Conservation (phyloP, 805 yeast species). For the Yamadazyma phyllophila region DNA sequence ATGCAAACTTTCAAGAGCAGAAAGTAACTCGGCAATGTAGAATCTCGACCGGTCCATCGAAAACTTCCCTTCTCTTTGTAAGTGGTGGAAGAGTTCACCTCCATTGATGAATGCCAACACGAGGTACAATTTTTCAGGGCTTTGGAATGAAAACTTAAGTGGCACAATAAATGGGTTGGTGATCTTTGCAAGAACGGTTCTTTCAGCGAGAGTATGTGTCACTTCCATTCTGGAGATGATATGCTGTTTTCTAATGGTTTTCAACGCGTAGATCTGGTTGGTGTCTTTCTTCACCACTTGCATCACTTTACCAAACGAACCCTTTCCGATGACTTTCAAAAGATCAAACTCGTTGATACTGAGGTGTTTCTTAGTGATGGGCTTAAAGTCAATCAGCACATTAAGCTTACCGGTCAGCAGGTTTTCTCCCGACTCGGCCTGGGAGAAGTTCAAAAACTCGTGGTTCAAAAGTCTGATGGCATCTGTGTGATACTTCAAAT, state of each 20-base stretch:
- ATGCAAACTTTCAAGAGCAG: constrained; percentile 91
- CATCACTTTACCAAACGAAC: constrained; percentile 98
- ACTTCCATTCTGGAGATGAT: constrained; percentile 93
- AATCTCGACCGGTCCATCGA: constrained; percentile 86
- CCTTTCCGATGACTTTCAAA: constrained; percentile 94
- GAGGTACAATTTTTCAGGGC: constrained; percentile 90
- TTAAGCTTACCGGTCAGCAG: constrained; percentile 48
- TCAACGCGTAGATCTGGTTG: constrained; percentile 88
- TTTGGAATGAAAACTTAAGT: constrained; percentile 90
- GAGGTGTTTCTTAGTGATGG: constrained; percentile 60
- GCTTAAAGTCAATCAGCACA: constrained; percentile 67
- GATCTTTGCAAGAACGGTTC: constrained; percentile 90
- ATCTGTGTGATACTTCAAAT: constrained; percentile 49
- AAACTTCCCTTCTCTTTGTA: constrained; percentile 87
- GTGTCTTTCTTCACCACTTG: constrained; percentile 97
- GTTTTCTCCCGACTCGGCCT: constrained; percentile 43
- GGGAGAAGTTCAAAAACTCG: constrained; percentile 34
- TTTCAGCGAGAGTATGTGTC: constrained; percentile 92
- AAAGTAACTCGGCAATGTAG: constrained; percentile 89
- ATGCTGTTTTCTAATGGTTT: constrained; percentile 90
- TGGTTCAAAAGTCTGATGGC: constrained; percentile 65
- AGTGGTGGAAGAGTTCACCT: constrained; percentile 92
- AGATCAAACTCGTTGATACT: constrained; percentile 90
- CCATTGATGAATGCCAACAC: constrained; percentile 94
- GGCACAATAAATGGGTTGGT: constrained; percentile 96